Evolutionary conservation across 106 monocot genomes (phyloP).

Genomic region (Gastrodia elata): DNA sequence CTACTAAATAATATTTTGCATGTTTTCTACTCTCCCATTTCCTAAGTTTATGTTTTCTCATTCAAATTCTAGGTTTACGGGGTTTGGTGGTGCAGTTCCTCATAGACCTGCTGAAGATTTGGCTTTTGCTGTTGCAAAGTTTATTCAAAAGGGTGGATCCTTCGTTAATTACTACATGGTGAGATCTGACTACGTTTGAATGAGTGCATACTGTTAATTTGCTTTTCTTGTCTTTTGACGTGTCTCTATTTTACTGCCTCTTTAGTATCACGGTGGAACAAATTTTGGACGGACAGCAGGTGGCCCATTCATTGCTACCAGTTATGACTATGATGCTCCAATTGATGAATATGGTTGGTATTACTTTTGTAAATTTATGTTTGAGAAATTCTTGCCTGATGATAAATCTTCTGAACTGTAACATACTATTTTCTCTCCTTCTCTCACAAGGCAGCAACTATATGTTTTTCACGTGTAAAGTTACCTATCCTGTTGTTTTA

Average conservation of each 20-base stretch:
- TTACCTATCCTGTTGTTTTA: no score
- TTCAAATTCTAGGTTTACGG: conserved; percentile 58
- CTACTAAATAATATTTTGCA: neutral
- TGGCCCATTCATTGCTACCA: conserved; percentile 88
- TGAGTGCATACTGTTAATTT: neutral
- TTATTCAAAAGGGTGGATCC: conserved; percentile 95
- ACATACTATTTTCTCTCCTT: no score
- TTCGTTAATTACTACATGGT: conserved; percentile 99
- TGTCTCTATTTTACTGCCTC: neutral
- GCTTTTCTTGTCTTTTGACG: neutral
- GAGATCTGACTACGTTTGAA: conserved; percentile 8
- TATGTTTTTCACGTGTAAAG: no score
- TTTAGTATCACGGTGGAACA: conserved; percentile 82
- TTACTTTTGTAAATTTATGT: neutral
- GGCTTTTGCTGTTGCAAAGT: conserved; percentile 83
- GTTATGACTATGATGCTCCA: conserved; percentile 95
- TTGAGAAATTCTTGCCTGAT: neutral
- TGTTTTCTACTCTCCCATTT: neutral
- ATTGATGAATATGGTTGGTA: conserved; percentile 83
- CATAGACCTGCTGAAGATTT: conserved; percentile 81
- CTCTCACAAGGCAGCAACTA: no score
- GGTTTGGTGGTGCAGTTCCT: conserved; percentile 79
- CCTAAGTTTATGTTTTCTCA: neutral
- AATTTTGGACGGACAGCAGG: conserved; percentile 88
- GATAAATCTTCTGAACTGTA: no score